Evolutionary conservation across 495 filamentous ascomycete species (phyloP).

Genomic region (Xylaria flabelliformis): DNA sequence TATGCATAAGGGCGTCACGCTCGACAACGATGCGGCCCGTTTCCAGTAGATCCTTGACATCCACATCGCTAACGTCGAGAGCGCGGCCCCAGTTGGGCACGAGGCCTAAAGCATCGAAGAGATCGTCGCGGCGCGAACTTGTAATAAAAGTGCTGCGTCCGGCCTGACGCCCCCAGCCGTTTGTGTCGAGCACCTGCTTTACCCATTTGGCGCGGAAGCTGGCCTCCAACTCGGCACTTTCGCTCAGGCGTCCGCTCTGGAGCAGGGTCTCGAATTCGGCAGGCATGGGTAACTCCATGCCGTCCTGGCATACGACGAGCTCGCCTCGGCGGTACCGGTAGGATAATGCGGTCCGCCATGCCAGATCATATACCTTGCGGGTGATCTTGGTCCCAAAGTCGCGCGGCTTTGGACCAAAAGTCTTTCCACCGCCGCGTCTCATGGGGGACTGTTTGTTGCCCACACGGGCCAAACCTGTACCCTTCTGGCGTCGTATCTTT

Average conservation of each 20-base stretch:
- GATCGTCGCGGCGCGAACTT: constrained; percentile 54
- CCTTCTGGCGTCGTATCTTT: constrained; percentile 87
- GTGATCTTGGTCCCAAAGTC: constrained; percentile 87
- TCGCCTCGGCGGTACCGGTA: constrained; percentile 88
- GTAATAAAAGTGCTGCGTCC: constrained; percentile 85
- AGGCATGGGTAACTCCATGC: constrained; percentile 65
- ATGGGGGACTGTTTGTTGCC: constrained; percentile 86
- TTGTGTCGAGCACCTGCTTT: constrained; percentile 66
- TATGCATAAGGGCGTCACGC: constrained; percentile 74
- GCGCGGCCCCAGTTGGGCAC: constrained; percentile 70
- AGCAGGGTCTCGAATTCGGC: constrained; percentile 44
- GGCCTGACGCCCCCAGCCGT: constrained; percentile 72
- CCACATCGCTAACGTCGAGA: constrained; percentile 74
- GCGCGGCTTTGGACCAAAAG: constrained; percentile 83
- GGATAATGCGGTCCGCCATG: constrained; percentile 92
- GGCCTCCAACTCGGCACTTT: constrained; percentile 46
- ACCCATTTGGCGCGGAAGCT: constrained; percentile 64
- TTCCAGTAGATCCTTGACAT: constrained; percentile 93
- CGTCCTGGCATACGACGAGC: constrained; percentile 80
- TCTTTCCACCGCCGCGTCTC: constrained; percentile 82
- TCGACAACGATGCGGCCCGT: constrained; percentile 86
- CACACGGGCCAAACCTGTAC: constrained; percentile 75
- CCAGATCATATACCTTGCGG: constrained; percentile 91
- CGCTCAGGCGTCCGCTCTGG: constrained; percentile 36
- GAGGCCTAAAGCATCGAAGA: constrained; percentile 64